phyloP scores from a whole-genome alignment of 495 filamentous ascomycete genomes.

The Aspergillus sparsus region DNA sequence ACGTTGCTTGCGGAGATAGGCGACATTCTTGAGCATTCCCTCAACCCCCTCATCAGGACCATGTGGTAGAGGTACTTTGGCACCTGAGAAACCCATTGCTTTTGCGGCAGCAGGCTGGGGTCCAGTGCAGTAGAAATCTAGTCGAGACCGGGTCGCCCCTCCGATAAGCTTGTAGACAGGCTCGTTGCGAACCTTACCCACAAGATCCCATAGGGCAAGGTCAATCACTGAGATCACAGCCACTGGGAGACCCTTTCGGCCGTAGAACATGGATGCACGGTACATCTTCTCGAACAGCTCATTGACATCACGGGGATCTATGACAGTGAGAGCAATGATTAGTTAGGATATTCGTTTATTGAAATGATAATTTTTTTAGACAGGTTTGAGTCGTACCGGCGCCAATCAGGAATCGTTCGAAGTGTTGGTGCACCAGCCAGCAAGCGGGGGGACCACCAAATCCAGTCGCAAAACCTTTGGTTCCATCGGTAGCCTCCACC shows the following conservation, averaged over 20 bases:
- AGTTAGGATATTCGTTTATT: not conserved
- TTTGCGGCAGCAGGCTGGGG: constrained; percentile 78
- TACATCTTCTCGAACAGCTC: constrained; percentile 95
- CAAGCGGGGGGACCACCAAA: constrained; percentile 92
- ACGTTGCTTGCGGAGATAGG: constrained; percentile 81
- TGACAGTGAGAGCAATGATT: not conserved
- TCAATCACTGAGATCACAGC: constrained; percentile 94
- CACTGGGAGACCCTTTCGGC: constrained; percentile 83
- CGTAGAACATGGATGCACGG: constrained; percentile 91
- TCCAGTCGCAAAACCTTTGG: constrained; percentile 87
- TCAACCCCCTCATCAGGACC: constrained; percentile 82
- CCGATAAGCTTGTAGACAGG: constrained; percentile 95
- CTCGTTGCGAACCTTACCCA: constrained; percentile 86
- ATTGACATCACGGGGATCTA: constrained; percentile 84
- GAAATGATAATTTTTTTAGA: not conserved
- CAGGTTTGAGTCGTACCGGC: constrained; percentile 48
- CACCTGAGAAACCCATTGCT: constrained; percentile 81
- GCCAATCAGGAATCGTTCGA: constrained; percentile 86
- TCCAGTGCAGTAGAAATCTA: constrained; percentile 93
- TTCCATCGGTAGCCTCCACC: constrained; percentile 83
- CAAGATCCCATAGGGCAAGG: constrained; percentile 85
- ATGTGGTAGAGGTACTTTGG: constrained; percentile 85
- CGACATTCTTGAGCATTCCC: constrained; percentile 83
- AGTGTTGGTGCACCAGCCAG: constrained; percentile 90
- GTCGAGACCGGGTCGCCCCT: constrained; percentile 72